phyloP scores from a whole-genome alignment of 331 rosid species.

The Arachis monticola region DNA sequence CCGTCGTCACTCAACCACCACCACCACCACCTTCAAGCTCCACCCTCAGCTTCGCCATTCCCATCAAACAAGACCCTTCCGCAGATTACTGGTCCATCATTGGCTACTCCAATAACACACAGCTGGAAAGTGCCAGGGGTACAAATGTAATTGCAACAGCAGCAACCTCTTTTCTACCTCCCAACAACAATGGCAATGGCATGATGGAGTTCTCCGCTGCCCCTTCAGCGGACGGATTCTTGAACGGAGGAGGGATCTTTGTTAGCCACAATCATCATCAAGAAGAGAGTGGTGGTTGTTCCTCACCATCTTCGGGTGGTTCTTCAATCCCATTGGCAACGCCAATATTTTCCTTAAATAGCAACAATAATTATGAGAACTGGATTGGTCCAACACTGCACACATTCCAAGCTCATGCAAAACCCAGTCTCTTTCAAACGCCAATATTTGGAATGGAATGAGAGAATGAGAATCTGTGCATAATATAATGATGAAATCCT shows the following conservation, averaged over 20 bases:
- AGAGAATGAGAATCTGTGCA: constrained; percentile 61
- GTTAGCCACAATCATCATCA: constrained; percentile 28
- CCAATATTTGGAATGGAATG: constrained; percentile 91
- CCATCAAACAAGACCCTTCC: constrained; percentile 78
- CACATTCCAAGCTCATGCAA: constrained; percentile 73
- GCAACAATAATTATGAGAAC: constrained; percentile 52
- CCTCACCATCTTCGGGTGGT: neutral
- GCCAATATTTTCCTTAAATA: constrained; percentile 47
- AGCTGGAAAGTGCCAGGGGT: constrained; percentile 26
- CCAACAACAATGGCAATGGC: constrained; percentile 16
- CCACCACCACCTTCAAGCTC: constrained; percentile 49
- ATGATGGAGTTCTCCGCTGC: constrained; percentile 55
- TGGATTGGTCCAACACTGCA: constrained; percentile 69
- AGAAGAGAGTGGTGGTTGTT: constrained; percentile 28
- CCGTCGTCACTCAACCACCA: constrained; percentile 47
- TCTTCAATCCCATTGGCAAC: constrained; percentile 55
- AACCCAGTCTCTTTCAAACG: constrained; percentile 79
- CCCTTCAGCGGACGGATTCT: constrained; percentile 31
- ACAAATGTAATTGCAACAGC: neutral
- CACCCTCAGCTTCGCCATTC: constrained; percentile 66
- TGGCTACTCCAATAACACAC: constrained; percentile 50
- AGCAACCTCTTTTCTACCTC: constrained; percentile 32
- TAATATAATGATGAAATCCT: constrained; percentile 44
- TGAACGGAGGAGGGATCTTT: constrained; percentile 39
- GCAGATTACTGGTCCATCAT: constrained; percentile 72